Evolutionary conservation across 768 basidiomycete species (phyloP), one percentile per base, ranked within the genome.

Genomic region (Auriscalpium orientale): DNA sequence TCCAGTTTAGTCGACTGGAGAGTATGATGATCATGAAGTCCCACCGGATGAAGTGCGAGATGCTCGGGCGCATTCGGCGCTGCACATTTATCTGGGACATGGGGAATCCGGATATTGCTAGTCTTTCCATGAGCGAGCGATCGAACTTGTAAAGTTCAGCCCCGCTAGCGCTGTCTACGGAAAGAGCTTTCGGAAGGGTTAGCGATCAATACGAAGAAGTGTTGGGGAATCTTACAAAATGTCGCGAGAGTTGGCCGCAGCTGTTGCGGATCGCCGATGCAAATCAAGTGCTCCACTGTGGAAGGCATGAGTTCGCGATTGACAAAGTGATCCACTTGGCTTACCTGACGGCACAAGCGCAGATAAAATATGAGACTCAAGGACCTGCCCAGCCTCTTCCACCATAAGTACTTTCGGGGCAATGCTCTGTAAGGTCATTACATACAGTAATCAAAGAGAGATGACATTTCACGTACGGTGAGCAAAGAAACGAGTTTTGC

Each of bases 361-460:
- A 3, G 79, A 79, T 6, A 90, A 67, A 15, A 90, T 75, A 58
- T 91, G 89, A 3, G 89, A 84, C 68, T 91, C 89, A 33, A 91
- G 75, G 1, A 90, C 85, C 68, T 91, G 89, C 0, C 89, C 89
- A 0, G 89, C 89, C 65, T 91, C 89, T 66, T 91, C 88, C 0
- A 91, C 84, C 49, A 91, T 70, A 48, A 89, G 65, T 0, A 89
- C 79, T 35, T 74, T 76, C 0, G 87, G 87, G 5, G 65, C 70
- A 6, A 89, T 64, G 13, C 79, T 78, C 85, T 87, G 51, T 4
- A 54, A 35, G 13, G 15, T 15, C 45, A 3, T 59, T 53, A 56
- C n/a, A 51, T 44, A n/a, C 46, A 5, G 1, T 21, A 16, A 16
- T 35, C 33, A 8, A 0, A 15, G 5, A 13, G 8, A 33, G 6